Evolutionary conservation across 768 basidiomycete species (phyloP).

Genomic region (Sarcodon sp.): DNA sequence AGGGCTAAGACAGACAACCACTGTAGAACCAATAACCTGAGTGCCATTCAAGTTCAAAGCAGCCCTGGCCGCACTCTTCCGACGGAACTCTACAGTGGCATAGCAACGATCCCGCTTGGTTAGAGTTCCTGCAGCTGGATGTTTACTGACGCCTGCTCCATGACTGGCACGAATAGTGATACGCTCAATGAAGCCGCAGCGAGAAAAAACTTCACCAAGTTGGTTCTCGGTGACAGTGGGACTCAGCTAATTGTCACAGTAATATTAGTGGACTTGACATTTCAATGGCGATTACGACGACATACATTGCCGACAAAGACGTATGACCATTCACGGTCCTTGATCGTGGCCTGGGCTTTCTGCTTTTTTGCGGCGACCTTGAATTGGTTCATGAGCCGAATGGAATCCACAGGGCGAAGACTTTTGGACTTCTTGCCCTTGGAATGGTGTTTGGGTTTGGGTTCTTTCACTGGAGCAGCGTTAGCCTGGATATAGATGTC

Average conservation of each 20-base stretch:
- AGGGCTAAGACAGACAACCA: conserved; percentile 21
- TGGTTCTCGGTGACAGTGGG: conserved; percentile 18
- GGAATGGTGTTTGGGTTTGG: too few relatives aligned
- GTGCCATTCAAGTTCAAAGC: conserved; percentile 29
- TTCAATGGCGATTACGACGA: conserved; percentile 1
- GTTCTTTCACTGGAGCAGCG: too few relatives aligned
- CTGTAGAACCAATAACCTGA: conserved; percentile 20
- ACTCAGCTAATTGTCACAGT: conserved; percentile 7
- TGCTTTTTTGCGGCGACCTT: conserved; percentile 7
- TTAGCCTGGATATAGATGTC: too few relatives aligned
- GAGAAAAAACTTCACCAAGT: conserved; percentile 20
- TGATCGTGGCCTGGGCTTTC: conserved; percentile 2
- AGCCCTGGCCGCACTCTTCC: conserved; percentile 19
- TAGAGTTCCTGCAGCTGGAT: background rate
- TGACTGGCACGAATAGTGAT: conserved; percentile 25
- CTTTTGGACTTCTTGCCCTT: too few relatives aligned
- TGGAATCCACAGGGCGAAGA: background rate
- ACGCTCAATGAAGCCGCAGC: conserved; percentile 21
- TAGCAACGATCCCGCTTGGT: conserved; percentile 17
- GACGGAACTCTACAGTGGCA: conserved; percentile 34
- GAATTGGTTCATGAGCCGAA: conserved; percentile 4
- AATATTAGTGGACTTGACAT: conserved; percentile 18
- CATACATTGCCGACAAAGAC: conserved; percentile 57
- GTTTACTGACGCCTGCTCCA: conserved; percentile 6
- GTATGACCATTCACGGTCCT: conserved; percentile 12